Conservation (phyloP, 345 rosid genomes). For the Bruguiera sexangula region DNA sequence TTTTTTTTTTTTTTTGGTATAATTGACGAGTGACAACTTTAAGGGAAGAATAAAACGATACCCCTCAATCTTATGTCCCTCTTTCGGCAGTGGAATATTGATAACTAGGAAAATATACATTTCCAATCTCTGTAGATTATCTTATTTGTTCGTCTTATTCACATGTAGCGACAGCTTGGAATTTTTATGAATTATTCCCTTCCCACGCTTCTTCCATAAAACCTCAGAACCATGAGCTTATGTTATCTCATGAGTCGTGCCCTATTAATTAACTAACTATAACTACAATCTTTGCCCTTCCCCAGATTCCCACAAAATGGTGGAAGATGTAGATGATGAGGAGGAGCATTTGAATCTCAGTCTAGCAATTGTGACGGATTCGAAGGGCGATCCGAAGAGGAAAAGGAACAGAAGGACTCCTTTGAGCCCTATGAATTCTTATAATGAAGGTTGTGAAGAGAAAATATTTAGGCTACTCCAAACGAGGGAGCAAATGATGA, state of each 20-base stretch:
- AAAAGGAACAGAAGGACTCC: conserved; percentile 36
- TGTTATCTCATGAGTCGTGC: not conserved
- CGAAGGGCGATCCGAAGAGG: conserved; percentile 2
- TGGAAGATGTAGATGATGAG: conserved; percentile 29
- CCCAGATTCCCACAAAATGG: not conserved
- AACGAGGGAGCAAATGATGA: conserved; percentile 56
- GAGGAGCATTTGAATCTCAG: conserved; percentile 46
- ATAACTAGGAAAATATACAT: not conserved
- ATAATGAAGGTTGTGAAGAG: conserved; percentile 30
- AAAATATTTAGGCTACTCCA: conserved; percentile 48
- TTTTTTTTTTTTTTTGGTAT: no score
- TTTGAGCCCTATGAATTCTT: conserved; percentile 8
- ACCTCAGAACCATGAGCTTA: conserved; percentile 12
- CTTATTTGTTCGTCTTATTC: conserved; percentile 20
- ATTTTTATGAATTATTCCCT: conserved; percentile 34
- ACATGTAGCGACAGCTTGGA: conserved; percentile 33
- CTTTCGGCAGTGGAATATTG: no score
- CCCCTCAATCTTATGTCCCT: no score
- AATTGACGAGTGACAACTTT: no score
- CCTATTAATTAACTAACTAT: not conserved
- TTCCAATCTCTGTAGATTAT: not conserved
- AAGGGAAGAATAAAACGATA: no score
- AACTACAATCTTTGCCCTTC: conserved; percentile 4
- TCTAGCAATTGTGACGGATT: conserved; percentile 41
- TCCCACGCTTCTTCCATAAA: conserved; percentile 26